Conservation (phyloP, 2,329 filamentous ascomycete species). For the Grosmannia huntii region DNA sequence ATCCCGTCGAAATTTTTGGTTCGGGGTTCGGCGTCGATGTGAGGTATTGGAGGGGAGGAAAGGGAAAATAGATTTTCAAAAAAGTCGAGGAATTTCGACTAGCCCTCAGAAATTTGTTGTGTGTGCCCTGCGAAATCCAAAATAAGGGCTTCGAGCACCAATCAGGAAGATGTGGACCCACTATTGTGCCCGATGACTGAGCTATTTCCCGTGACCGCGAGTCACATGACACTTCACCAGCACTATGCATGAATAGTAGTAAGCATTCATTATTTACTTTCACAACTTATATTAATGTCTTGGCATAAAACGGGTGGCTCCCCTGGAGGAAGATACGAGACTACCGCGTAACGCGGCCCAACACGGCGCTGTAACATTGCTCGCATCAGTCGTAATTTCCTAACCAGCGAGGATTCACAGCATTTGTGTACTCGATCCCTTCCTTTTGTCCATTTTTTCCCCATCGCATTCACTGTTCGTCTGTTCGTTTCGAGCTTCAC, state of each 20-base stretch:
- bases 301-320: neutral
- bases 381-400: neutral
- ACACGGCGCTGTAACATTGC: neutral
- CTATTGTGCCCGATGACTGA: neutral
- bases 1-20: conserved; percentile 8
- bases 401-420: neutral
- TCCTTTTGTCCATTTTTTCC: neutral
- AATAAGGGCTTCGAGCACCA: conserved; percentile 5
- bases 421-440: neutral
- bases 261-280: neutral
- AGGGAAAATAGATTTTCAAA: conserved; percentile 6
- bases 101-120: conserved; percentile 9
- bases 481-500: too few species aligned
- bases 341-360: neutral
- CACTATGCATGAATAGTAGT: neutral
- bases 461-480: neutral
- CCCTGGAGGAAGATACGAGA: too few species aligned
- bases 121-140: conserved; percentile 9
- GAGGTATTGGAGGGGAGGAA: conserved; percentile 6
- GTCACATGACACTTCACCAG: neutral
- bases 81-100: conserved; percentile 6
- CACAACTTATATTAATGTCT: neutral
- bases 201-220: neutral
- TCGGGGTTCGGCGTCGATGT: conserved; percentile 9
- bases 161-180: neutral